phyloP scores from a whole-genome alignment of 805 yeast genomes.

The Ogataea corticis region DNA sequence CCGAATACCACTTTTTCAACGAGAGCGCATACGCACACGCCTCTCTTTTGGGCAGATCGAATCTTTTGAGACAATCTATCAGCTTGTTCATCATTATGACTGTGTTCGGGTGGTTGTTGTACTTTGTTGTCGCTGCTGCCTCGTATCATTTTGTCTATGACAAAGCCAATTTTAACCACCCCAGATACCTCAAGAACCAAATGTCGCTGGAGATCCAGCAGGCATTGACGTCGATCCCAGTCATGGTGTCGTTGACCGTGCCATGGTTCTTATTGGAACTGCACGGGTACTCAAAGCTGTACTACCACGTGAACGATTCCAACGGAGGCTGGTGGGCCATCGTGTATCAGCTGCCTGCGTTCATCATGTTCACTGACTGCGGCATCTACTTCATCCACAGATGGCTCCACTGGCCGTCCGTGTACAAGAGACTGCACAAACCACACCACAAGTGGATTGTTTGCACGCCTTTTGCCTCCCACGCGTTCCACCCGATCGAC shows the following conservation, averaged over 20 bases:
- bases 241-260: constrained; percentile 81
- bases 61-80: constrained; percentile 66
- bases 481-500: constrained; percentile 98
- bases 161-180: constrained; percentile 89
- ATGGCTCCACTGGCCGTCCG: constrained; percentile 87
- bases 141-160: constrained; percentile 82
- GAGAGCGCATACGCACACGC: constrained; percentile 56
- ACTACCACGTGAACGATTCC: constrained; percentile 60
- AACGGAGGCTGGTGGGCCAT: constrained; percentile 71
- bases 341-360: constrained; percentile 66
- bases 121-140: constrained; percentile 71
- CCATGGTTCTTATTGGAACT: constrained; percentile 90
- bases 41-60: constrained; percentile 74
- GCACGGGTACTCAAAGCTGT: constrained; percentile 79
- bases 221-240: constrained; percentile 81
- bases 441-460: constrained; percentile 99
- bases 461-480: constrained; percentile 97
- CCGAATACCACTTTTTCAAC: constrained; percentile 56
- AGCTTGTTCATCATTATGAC: constrained; percentile 70
- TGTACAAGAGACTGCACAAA: constrained; percentile 86
- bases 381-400: constrained; percentile 91
- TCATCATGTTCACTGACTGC: constrained; percentile 91
- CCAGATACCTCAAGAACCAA: constrained; percentile 93
- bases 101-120: constrained; percentile 84
- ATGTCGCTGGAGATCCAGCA: constrained; percentile 78